Evolutionary conservation across 768 basidiomycete genomes (phyloP), one percentile per base, ranked within the genome.

Genomic region (Naematelia encephala): DNA sequence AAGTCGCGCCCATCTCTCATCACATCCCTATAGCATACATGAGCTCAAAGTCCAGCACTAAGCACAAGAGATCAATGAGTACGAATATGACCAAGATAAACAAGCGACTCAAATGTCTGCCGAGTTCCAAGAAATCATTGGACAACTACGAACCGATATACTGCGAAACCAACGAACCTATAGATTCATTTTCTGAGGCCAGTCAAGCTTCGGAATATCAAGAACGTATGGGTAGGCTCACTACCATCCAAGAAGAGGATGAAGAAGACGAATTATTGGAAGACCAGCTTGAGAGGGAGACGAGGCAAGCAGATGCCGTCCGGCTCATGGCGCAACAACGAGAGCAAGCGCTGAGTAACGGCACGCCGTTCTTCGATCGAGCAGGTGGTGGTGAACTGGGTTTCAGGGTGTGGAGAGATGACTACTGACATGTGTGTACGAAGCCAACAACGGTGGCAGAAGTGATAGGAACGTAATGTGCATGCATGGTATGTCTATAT

Each of bases 351-450:
- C 45, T 62, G 22, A 51, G 51, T 13, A 56, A 59, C 12, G 45
- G 48, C 34, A 39, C 34, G 8, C 34, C 34, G 57, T 68, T 64
- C 50, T 68, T 65, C 44, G 59, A 61, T 28, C 4, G 14, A 26
- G 57, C 25, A 8, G 34, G 51, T 28, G 69, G 61, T 21, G 66
- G 69, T 14, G 56, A 63, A 26, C 23, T 62, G 5, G 66, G 63
- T 0, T 70, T 70, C 42, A 55, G 14, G 22, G 52, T 67, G 1
- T 70, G 69, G 69, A 30, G 66, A 52, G 69, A 70, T 57, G 46
- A 14, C 11, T 64, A 64, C 54, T 69, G 34, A 39, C 34, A 62
- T 51, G 30, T n/a, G 44, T 14, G 26, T 39, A 49, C 16, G 10
- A 14, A 49, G 27, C 25, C 19, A 49, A 26, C 14, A 26, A 27